These are phyloP conservation scores for Polytolypa hystricis DNA, from an alignment of 2,329 filamentous ascomycete species.

Conservation along the genomic window DNA sequence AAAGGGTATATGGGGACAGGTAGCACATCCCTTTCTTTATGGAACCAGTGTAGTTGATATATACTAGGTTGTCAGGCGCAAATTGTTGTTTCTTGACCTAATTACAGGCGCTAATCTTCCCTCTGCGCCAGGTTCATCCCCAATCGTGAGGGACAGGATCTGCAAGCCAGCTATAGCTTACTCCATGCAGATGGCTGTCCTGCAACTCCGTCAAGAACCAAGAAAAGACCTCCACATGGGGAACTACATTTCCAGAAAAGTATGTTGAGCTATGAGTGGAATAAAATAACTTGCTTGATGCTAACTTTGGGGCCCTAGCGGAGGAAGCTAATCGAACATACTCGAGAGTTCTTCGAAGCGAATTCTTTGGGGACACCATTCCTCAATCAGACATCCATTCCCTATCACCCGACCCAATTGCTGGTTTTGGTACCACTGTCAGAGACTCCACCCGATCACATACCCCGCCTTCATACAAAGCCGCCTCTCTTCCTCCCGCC, in stretches of 20 bases:
- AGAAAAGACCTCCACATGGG: slow-evolving; percentile 74
- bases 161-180: slow-evolving; percentile 84
- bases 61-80: too few species aligned
- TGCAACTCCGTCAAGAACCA: slow-evolving; percentile 74
- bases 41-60: too few species aligned
- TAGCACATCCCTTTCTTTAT: slow-evolving; percentile 21
- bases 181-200: slow-evolving; percentile 89
- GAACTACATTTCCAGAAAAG: slow-evolving; percentile 92
- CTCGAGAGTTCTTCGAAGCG: slow-evolving; percentile 73
- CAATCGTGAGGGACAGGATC: slow-evolving; percentile 81
- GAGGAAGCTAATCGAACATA: slow-evolving; percentile 94
- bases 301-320: slow-evolving; percentile 39
- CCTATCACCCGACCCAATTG: slow-evolving; percentile 46
- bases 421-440: slow-evolving; percentile 36
- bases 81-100: too few species aligned
- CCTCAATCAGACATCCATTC: slow-evolving; percentile 64
- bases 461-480: slow-evolving; percentile 62
- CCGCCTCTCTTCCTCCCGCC: slow-evolving; percentile 55
- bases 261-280: slow-evolving; percentile 35
- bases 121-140: slow-evolving; percentile 94
- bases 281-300: slow-evolving; percentile 14
- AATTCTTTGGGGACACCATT: slow-evolving; percentile 84
- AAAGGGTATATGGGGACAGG: slow-evolving; percentile 55
- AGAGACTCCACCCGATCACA: slow-evolving; percentile 62
- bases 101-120: too few species aligned